Conservation (phyloP, 768 basidiomycete species). For the Rhizopogon vinicolor region DNA sequence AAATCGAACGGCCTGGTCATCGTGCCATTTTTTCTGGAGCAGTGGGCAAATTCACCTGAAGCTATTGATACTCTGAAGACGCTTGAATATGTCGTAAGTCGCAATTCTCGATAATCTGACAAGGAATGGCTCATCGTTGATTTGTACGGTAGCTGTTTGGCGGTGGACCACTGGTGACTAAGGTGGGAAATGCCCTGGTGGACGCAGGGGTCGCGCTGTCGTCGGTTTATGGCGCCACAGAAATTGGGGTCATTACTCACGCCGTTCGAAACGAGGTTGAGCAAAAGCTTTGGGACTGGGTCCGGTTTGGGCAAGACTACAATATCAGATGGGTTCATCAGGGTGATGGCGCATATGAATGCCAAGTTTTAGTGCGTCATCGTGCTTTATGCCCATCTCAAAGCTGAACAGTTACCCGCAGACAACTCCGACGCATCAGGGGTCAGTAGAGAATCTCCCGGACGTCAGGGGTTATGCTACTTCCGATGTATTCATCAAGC, state of each 20-base stretch:
- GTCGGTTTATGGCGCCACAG: conserved; percentile 34
- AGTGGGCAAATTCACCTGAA: conserved; percentile 14
- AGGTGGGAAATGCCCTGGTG: conserved; percentile 31
- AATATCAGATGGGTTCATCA: conserved; percentile 31
- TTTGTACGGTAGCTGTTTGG: conserved; percentile 19
- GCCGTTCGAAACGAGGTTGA: conserved; percentile 10
- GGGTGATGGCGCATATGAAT: conserved; percentile 33
- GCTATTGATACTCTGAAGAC: conserved; percentile 11
- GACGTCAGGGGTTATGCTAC: conserved; percentile 39
- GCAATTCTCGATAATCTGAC: no score
- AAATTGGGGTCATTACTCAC: conserved; percentile 22
- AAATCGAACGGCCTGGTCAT: conserved; percentile 7
- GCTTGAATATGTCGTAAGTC: conserved; percentile 18
- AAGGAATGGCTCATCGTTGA: not conserved
- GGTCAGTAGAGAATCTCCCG: conserved; percentile 28
- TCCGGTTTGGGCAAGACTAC: conserved; percentile 18
- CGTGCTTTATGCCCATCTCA: no score
- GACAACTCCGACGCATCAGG: conserved; percentile 23
- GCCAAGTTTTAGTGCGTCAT: conserved; percentile 30
- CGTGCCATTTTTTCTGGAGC: conserved; percentile 19
- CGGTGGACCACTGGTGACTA: conserved; percentile 33
- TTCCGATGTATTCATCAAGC: conserved; percentile 38
- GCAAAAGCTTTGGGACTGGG: conserved; percentile 30
- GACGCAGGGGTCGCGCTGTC: conserved; percentile 29
- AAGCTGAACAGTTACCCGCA: conserved; percentile 2